Evolutionary conservation across 108 stramenopile genomes (phyloP), one percentile per base, ranked within the genome.

Genomic region (Conticribra weissflogii): DNA sequence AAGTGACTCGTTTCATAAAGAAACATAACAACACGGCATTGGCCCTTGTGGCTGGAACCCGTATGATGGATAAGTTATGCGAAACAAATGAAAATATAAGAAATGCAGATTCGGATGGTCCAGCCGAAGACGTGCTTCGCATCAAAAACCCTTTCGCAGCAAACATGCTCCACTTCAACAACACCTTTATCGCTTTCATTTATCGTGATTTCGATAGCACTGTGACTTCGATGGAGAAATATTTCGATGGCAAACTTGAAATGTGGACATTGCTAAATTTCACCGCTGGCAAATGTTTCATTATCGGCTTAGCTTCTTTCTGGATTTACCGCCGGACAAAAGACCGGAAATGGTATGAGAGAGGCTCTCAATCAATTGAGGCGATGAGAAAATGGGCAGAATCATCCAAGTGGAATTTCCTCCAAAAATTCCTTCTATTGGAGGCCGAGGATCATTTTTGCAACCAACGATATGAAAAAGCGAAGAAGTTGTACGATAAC

Each of bases 391-490:
- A 12, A 5, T 41, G 36, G 36, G 36, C 36, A 41, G 36, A 41
- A 12, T 41, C 36, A 41, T 41, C 36, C 5, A 12, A 18, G 32
- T 59, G 59, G 51, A 76, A 76, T 34, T 76, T 76, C 52, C 18
- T 59, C 16, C 67, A 76, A 44, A 68, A 69, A 21, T 30, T 46
- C 8, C 28, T 21, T 1, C 34, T 76, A 0, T 18, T 76, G 1
- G 54, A 69, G 9, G 74, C 74, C 1, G 74, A 76, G 31, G 30
- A 69, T 15, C 19, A 51, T 19, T 69, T n/a, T n/a, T n/a, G n/a
- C n/a, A n/a, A n/a, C n/a, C n/a, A n/a, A n/a, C 33, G 59, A 12
- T 41, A 45, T 27, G 65, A 59, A 3, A 49, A 44, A 7, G 66
- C 73, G 0, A 49, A 3, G 23, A 36, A 7, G 2, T 41, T 29